Conservation (phyloP, 2,329 filamentous ascomycete genomes). For the Cadophora luteo-olivacea region DNA sequence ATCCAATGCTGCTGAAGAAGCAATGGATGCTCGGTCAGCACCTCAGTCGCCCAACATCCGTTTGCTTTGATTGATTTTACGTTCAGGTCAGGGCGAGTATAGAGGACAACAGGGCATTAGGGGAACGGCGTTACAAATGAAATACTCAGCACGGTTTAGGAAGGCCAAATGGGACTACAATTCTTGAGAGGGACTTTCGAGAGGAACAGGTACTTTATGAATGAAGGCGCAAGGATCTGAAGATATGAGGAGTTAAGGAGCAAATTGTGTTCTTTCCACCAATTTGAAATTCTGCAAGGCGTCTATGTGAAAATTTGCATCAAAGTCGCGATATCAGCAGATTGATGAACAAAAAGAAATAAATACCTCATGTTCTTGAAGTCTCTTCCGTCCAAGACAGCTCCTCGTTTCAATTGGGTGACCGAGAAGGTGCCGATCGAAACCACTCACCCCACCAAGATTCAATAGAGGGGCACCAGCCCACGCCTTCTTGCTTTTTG, state of each 20-base stretch:
- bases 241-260: background rate
- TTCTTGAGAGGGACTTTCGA: background rate
- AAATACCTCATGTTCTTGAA: conserved; percentile 10
- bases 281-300: background rate
- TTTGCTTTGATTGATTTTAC: conserved; percentile 39
- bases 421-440: conserved; percentile 14
- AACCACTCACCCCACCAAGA: conserved; percentile 33
- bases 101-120: conserved; percentile 27
- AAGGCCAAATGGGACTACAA: background rate
- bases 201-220: background rate
- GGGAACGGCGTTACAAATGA: conserved; percentile 23
- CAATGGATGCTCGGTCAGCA: conserved; percentile 42
- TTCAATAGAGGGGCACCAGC: conserved; percentile 34
- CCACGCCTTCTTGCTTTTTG: conserved; percentile 33
- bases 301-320: conserved; percentile 2
- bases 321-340: background rate
- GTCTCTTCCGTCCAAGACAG: conserved; percentile 1
- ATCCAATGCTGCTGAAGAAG: conserved; percentile 78
- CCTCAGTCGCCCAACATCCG: conserved; percentile 45
- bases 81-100: conserved; percentile 31
- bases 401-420: conserved; percentile 11
- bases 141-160: background rate
- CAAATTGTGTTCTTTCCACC: conserved; percentile 1
- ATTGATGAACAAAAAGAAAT: background rate
- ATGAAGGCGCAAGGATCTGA: background rate